Evolutionary conservation across 768 basidiomycete species (phyloP).

Genomic region (Boletus tomentosulus): DNA sequence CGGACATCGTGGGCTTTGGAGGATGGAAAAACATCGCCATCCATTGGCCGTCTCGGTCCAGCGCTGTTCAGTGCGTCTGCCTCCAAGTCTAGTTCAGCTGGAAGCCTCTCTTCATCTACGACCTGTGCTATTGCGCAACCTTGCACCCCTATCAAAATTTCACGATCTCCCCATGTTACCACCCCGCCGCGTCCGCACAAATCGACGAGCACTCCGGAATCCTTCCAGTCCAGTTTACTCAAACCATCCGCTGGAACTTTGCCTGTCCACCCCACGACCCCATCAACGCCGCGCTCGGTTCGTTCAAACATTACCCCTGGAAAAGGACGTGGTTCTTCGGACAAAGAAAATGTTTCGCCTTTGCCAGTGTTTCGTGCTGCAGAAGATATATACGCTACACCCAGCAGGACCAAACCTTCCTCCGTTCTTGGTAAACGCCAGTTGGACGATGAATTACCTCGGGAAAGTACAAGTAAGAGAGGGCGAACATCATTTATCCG

Average conservation of each 20-base stretch:
- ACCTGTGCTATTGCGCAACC: constrained; percentile 11
- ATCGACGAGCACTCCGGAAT: constrained; percentile 26
- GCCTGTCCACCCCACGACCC: constrained; percentile 24
- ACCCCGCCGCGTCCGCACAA: constrained; percentile 39
- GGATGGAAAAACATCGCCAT: constrained; percentile 11
- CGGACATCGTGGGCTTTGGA: neutral
- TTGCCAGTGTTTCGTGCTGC: constrained; percentile 34
- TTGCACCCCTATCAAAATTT: constrained; percentile 25
- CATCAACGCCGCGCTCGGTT: constrained; percentile 32
- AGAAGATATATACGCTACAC: constrained; percentile 43
- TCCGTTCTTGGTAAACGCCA: constrained; percentile 45
- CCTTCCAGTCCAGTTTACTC: constrained; percentile 30
- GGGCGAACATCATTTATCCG: constrained; percentile 29
- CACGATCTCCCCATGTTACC: constrained; percentile 19
- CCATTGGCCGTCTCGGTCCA: constrained; percentile 27
- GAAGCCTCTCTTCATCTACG: constrained; percentile 5
- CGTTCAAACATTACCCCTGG: constrained; percentile 31
- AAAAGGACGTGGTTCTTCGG: constrained; percentile 33
- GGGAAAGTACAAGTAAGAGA: constrained; percentile 23
- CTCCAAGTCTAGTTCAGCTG: constrained; percentile 1
- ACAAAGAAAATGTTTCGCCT: constrained; percentile 65
- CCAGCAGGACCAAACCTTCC: constrained; percentile 20
- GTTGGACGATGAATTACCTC: constrained; percentile 33
- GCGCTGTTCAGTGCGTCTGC: constrained; percentile 20
- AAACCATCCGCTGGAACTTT: constrained; percentile 24